Evolutionary conservation across 768 basidiomycete genomes (phyloP).

Genomic region (Sporobolomyces roseus): DNA sequence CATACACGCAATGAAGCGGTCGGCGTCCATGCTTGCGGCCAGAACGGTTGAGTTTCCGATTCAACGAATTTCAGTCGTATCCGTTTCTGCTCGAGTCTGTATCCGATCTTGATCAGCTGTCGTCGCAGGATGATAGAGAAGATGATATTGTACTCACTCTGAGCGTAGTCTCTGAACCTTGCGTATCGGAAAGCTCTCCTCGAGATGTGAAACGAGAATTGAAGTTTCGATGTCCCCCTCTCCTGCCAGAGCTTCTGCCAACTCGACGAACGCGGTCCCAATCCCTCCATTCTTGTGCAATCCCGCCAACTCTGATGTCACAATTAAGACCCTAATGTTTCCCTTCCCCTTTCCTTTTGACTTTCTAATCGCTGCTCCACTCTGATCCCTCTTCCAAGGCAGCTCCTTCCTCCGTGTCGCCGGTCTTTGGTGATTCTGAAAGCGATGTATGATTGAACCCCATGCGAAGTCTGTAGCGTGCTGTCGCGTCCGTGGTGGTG

Average conservation of each 20-base stretch:
- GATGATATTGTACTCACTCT: constrained; percentile 1
- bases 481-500: background rate
- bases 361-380: background rate
- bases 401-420: background rate
- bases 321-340: constrained; percentile 31
- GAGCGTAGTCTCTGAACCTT: constrained; percentile 2
- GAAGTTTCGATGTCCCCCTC: constrained; percentile 13
- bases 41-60: constrained; percentile 23
- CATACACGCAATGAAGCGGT: constrained; percentile 35
- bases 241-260: constrained; percentile 26
- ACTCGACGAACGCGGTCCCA: constrained; percentile 36
- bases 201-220: constrained; percentile 38
- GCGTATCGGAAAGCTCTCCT: constrained; percentile 9
- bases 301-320: constrained; percentile 38
- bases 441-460: constrained; percentile 38
- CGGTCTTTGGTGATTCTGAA: constrained; percentile 37
- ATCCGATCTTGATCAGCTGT: background rate
- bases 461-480: constrained; percentile 33
- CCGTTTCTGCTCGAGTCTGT: constrained; percentile 17
- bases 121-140: too few species aligned
- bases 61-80: constrained; percentile 34
- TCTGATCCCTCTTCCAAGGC: constrained; percentile 23
- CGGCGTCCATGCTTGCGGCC: constrained; percentile 37
- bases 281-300: constrained; percentile 41
- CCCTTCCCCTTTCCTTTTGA: background rate